A percentile compares a stretch with the other conserved stretches of the same genome.
Evolutionary conservation across 1,284 basidiomycete genomes (phyloP).

Genomic region (Heliocybe sulcata): DNA sequence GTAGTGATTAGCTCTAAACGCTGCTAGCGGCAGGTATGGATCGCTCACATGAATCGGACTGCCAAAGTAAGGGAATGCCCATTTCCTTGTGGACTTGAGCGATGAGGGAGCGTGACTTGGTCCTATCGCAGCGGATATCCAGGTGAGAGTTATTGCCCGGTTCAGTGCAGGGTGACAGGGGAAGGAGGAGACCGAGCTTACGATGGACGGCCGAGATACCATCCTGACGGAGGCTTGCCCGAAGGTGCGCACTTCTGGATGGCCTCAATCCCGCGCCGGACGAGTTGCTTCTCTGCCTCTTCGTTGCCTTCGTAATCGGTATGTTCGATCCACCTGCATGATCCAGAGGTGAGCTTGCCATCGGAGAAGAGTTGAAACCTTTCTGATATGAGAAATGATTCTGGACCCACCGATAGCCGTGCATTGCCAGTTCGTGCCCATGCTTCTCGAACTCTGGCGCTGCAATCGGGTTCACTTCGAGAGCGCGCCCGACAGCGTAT

Average conservation of each 20-base stretch:
- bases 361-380: too few relatives aligned
- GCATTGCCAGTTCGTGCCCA: conserved; percentile 24
- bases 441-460: conserved; percentile 20
- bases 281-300: conserved; percentile 16
- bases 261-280: conserved; percentile 19
- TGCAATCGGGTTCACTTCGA: conserved; percentile 24
- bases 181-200: neutral
- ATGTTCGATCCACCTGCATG: conserved; percentile 14
- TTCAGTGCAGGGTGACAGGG: too few relatives aligned
- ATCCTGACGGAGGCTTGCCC: conserved; percentile 21
- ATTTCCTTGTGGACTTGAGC: conserved; percentile 13
- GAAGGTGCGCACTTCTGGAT: conserved; percentile 15
- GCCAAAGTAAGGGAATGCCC: conserved; percentile 14
- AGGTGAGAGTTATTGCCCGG: conserved; percentile 7
- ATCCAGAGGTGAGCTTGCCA: too few relatives aligned
- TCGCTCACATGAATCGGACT: conserved; percentile 11
- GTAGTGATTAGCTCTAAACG: neutral
- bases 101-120: conserved; percentile 13
- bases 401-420: conserved; percentile 19
- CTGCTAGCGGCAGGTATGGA: neutral
- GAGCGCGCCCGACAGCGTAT: conserved; percentile 25
- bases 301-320: conserved; percentile 13
- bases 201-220: conserved; percentile 18
- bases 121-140: neutral
- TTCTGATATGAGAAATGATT: conserved; percentile 4